Percentiles rank a stretch among this genome's conserved stretches.
Conservation (phyloP, 305 asterid genomes). For the Euphrasia arctica region DNA sequence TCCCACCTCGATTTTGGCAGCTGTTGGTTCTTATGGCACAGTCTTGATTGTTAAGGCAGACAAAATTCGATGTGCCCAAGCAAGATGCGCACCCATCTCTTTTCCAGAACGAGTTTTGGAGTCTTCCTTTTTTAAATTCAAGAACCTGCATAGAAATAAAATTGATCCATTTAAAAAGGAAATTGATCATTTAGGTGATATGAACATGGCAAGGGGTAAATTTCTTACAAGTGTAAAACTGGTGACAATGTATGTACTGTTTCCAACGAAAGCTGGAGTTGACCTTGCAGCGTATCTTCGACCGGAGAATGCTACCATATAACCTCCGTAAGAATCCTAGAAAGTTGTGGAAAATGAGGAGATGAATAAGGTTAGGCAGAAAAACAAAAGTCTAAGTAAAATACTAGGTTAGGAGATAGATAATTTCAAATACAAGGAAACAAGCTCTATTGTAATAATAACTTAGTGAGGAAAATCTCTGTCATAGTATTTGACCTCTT, state of each 20-base stretch:
- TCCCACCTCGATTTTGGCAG: constrained; percentile 75
- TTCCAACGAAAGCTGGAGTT: constrained; percentile 73
- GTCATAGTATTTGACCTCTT: neutral
- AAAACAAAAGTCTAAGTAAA: neutral
- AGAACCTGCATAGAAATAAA: constrained; percentile 50
- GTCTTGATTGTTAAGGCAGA: constrained; percentile 87
- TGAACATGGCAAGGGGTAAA: constrained; percentile 4
- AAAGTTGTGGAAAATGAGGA: constrained; percentile 3
- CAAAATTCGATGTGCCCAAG: constrained; percentile 57
- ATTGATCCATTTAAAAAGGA: constrained; percentile 11
- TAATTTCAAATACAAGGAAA: neutral
- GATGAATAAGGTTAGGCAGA: constrained; percentile 2
- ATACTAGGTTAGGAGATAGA: neutral
- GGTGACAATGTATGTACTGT: constrained; percentile 58
- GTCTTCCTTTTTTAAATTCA: constrained; percentile 90
- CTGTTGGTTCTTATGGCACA: constrained; percentile 74
- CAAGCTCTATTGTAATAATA: neutral
- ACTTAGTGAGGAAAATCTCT: neutral
- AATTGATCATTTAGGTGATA: constrained; percentile 8
- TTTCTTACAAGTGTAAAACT: constrained; percentile 87
- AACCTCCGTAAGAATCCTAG: constrained; percentile 82
- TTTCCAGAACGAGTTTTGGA: constrained; percentile 92
- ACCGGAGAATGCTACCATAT: constrained; percentile 97
- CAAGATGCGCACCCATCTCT: constrained; percentile 89
- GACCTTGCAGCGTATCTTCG: constrained; percentile 87